A percentile compares a stretch with the other conserved stretches of the same genome.
Evolutionary conservation across 495 filamentous ascomycete genomes (phyloP).

Genomic region (Aspergillus taichungensis): DNA sequence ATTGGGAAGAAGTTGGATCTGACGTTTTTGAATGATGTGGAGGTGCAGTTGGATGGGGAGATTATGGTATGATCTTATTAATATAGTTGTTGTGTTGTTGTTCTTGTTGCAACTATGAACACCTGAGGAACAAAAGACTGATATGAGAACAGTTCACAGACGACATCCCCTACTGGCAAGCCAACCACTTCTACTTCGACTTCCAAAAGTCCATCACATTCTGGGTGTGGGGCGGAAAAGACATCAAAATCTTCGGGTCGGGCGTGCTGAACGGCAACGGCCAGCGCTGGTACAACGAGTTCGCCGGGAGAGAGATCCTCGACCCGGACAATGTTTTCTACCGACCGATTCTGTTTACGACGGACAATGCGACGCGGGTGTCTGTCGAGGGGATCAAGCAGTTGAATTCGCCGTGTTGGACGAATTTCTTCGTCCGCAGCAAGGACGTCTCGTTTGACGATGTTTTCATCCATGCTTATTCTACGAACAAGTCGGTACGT

Average conservation of each 20-base stretch:
- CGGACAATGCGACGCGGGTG: slow-evolving; percentile 47
- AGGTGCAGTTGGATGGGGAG: slow-evolving; percentile 48
- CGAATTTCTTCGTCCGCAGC: slow-evolving; percentile 46
- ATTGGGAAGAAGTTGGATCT: slow-evolving; percentile 49
- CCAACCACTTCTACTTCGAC: slow-evolving; percentile 44
- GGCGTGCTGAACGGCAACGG: slow-evolving; percentile 50
- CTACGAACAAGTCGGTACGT: slow-evolving; percentile 38
- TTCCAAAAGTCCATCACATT: slow-evolving; percentile 55
- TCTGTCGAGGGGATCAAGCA: slow-evolving; percentile 47
- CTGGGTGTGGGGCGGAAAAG: slow-evolving; percentile 50
- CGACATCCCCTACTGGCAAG: slow-evolving; percentile 50
- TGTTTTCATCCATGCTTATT: slow-evolving; percentile 44
- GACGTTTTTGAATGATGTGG: slow-evolving; percentile 47
- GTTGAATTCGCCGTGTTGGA: slow-evolving; percentile 52
- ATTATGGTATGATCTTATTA: slow-evolving; percentile 26
- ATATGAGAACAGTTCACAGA: slow-evolving; percentile 41
- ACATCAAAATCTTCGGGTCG: slow-evolving; percentile 47
- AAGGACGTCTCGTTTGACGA: slow-evolving; percentile 44
- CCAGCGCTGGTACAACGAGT: slow-evolving; percentile 40
- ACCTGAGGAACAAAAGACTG: not conserved
- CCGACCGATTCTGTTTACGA: slow-evolving; percentile 47
- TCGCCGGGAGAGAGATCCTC: slow-evolving; percentile 37
- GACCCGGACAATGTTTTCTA: slow-evolving; percentile 43
- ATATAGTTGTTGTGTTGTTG: not conserved
- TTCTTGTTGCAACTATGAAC: not conserved